Conservation (phyloP, 2,329 filamentous ascomycete species). For the Pseudogymnoascus sp. region DNA sequence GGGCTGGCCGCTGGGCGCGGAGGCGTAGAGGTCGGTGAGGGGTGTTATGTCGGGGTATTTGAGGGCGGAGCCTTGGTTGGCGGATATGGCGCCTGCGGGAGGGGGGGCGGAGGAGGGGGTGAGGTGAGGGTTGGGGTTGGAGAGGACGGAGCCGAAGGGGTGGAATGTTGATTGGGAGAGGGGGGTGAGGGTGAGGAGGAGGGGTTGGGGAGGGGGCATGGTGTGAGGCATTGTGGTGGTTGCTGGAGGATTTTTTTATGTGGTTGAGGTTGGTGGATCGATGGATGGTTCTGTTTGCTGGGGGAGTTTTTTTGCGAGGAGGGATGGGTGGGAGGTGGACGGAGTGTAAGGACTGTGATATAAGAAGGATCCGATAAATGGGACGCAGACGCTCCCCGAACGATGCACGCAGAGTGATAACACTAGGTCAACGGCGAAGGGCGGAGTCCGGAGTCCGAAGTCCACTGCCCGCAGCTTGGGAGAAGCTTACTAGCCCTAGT, state of each 20-base stretch:
- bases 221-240: not conserved
- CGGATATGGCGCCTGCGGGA: conserved; percentile 42
- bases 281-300: not conserved
- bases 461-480: not conserved
- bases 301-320: not conserved
- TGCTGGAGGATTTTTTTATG: conserved; percentile 7
- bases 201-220: conserved; percentile 28
- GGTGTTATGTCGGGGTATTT: conserved; percentile 78
- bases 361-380: not conserved
- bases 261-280: not conserved
- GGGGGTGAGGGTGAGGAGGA: conserved; percentile 49
- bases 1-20: conserved; percentile 49
- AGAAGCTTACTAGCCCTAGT: not conserved
- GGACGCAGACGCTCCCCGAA: conserved; percentile 2
- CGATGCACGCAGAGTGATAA: not conserved
- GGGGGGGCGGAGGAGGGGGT: conserved; percentile 36
- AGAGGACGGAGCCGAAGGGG: conserved; percentile 74
- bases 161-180: conserved; percentile 63
- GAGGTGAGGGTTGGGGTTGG: conserved; percentile 57
- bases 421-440: not conserved
- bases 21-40: conserved; percentile 61
- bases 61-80: conserved; percentile 82
- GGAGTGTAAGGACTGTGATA: not conserved
- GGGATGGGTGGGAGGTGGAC: not conserved
- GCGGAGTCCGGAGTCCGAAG: conserved; percentile 3